A percentile compares a stretch with the other conserved stretches of the same genome.
These are phyloP conservation scores for Eucommia ulmoides DNA, from an alignment of 257 asterid genomes.

Conservation along the genomic window DNA sequence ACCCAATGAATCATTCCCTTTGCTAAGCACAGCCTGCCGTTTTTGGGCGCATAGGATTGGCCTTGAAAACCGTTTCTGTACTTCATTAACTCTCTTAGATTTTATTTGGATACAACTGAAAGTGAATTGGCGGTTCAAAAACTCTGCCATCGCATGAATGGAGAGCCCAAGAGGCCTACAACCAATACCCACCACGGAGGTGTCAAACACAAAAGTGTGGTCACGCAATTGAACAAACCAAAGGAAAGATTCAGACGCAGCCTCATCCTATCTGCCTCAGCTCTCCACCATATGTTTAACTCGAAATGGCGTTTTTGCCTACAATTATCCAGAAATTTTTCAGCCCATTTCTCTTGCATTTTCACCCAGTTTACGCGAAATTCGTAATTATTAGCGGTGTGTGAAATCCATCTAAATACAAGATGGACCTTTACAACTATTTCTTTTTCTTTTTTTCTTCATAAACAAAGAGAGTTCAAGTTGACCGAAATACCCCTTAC, in stretches of 20 bases:
- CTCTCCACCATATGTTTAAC: neutral
- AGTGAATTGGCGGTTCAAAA: conserved; percentile 18
- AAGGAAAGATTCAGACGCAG: neutral
- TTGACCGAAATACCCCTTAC: too few species aligned
- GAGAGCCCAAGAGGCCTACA: neutral
- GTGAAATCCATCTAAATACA: too few species aligned
- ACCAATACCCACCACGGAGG: neutral
- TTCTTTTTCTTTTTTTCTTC: too few species aligned
- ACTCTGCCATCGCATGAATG: conserved; percentile 27
- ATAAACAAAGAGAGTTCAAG: too few species aligned
- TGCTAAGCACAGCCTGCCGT: conserved; percentile 39
- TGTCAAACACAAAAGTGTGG: neutral
- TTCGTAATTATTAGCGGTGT: too few species aligned
- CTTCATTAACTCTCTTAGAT: conserved; percentile 13
- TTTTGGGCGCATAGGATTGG: conserved; percentile 35
- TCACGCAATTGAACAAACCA: neutral
- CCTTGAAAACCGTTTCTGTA: conserved; percentile 20
- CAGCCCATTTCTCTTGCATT: neutral
- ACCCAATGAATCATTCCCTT: conserved; percentile 60
- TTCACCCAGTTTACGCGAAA: too few species aligned
- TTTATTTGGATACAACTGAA: conserved; percentile 19
- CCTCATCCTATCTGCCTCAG: conserved; percentile 12
- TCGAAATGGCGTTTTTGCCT: conserved; percentile 14
- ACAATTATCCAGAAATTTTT: neutral
- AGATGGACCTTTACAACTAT: too few species aligned